Conservation (phyloP, 139 green algal genomes). For the Gonium pectorale region DNA sequence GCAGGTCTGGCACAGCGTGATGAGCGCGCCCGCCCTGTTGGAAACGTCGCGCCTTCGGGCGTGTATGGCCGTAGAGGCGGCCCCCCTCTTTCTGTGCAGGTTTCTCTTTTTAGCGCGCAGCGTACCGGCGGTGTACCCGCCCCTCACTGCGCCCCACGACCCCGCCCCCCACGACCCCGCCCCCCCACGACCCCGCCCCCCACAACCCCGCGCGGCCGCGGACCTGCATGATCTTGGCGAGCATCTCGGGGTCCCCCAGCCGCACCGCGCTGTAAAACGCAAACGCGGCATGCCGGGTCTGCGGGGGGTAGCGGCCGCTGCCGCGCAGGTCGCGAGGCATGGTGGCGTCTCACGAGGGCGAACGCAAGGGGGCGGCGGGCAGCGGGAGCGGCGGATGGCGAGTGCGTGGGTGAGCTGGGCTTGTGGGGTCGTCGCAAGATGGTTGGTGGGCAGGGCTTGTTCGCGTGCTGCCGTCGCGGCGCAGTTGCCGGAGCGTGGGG, state of each 20-base stretch:
- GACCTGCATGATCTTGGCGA: slow-evolving; percentile 84
- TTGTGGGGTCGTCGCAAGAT: too few species aligned
- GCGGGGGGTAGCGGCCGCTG: slow-evolving; percentile 76
- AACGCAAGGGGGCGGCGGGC: neutral
- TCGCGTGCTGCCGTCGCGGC: too few species aligned
- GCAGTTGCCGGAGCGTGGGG: too few species aligned
- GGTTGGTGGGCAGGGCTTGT: too few species aligned
- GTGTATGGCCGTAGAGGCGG: too few species aligned
- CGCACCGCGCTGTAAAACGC: slow-evolving; percentile 86
- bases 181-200: too few species aligned
- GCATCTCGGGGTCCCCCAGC: slow-evolving; percentile 85
- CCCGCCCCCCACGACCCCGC: neutral
- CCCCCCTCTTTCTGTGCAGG: too few species aligned
- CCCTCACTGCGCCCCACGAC: neutral
- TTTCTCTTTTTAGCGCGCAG: too few species aligned
- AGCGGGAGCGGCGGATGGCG: neutral
- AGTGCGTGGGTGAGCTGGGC: neutral
- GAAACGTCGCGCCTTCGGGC: too few species aligned
- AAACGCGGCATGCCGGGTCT: slow-evolving; percentile 82
- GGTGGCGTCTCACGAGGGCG: neutral
- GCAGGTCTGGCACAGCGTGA: too few species aligned
- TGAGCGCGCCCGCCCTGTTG: too few species aligned
- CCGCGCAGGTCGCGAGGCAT: slow-evolving; percentile 78
- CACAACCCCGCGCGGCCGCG: neutral
- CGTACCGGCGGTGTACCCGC: too few species aligned